phyloP scores from a whole-genome alignment of 441 rosid genomes.

The Aquilaria agallochum region DNA sequence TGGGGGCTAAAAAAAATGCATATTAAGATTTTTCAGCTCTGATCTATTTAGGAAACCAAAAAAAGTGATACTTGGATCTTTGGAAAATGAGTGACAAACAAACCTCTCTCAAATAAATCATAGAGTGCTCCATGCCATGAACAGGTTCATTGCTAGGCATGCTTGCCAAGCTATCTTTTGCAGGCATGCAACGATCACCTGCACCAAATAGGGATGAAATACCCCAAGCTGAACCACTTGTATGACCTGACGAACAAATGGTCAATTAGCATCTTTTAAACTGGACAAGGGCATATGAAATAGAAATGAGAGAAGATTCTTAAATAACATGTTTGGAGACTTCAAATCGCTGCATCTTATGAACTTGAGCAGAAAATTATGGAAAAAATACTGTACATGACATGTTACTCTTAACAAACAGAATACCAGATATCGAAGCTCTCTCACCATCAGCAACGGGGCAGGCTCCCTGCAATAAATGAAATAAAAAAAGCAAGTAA shows the following conservation, averaged over 20 bases:
- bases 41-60: neutral
- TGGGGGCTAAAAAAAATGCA: conserved; percentile 64
- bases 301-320: too few relatives aligned
- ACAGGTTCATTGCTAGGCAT: conserved; percentile 47
- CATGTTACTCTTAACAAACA: neutral
- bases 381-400: too few relatives aligned
- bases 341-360: too few relatives aligned
- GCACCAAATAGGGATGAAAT: conserved; percentile 85
- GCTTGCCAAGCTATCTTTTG: conserved; percentile 49
- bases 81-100: conserved; percentile 10
- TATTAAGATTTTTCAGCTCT: conserved; percentile 12
- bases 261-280: too few relatives aligned
- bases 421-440: conserved; percentile 49
- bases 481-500: conserved; percentile 5
- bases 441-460: conserved; percentile 53
- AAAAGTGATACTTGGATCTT: conserved; percentile 4
- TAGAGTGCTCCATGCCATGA: conserved; percentile 50
- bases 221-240: conserved; percentile 74
- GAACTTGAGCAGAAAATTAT: too few relatives aligned
- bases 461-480: conserved; percentile 46
- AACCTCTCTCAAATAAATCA: conserved; percentile 88
- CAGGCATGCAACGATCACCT: conserved; percentile 45
- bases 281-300: too few relatives aligned
- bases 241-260: conserved; percentile 30
- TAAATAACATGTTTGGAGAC: too few relatives aligned